Evolutionary conservation across 495 filamentous ascomycete species (phyloP).

Genomic region (Halenospora varia): DNA sequence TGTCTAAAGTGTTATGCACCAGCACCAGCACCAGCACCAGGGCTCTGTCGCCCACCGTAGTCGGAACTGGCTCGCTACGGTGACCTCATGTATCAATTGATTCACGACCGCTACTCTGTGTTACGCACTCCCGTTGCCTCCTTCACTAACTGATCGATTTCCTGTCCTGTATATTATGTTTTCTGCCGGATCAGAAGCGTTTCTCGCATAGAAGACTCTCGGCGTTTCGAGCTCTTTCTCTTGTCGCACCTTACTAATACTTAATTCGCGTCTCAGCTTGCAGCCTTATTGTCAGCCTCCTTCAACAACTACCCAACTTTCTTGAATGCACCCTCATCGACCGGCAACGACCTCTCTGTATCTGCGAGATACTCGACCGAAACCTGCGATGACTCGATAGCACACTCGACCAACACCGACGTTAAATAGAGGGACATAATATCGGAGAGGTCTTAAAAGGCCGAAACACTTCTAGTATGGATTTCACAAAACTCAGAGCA

Average conservation of each 20-base stretch:
- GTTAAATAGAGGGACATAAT: not conserved
- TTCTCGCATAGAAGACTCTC: not conserved
- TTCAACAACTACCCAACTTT: not conserved
- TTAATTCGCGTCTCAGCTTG: not conserved
- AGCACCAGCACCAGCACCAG: too few relatives aligned
- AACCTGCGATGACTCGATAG: not conserved
- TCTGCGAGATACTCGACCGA: not conserved
- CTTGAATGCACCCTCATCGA: not conserved
- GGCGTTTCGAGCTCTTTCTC: not conserved
- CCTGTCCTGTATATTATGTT: not conserved
- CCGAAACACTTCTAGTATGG: constrained; percentile 41
- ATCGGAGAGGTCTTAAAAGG: not conserved
- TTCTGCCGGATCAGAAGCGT: not conserved
- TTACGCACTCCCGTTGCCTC: not conserved
- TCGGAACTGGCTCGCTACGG: too few relatives aligned
- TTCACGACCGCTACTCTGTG: too few relatives aligned
- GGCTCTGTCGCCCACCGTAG: too few relatives aligned
- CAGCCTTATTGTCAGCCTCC: not conserved
- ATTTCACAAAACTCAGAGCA: constrained; percentile 79
- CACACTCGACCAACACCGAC: not conserved
- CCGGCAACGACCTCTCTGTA: not conserved
- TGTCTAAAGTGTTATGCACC: too few relatives aligned
- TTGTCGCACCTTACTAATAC: not conserved
- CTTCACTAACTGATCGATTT: not conserved
- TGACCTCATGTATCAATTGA: too few relatives aligned